These are phyloP conservation scores for Neurospora discreta DNA, from an alignment of 495 filamentous ascomycete species.

Conservation along the genomic window DNA sequence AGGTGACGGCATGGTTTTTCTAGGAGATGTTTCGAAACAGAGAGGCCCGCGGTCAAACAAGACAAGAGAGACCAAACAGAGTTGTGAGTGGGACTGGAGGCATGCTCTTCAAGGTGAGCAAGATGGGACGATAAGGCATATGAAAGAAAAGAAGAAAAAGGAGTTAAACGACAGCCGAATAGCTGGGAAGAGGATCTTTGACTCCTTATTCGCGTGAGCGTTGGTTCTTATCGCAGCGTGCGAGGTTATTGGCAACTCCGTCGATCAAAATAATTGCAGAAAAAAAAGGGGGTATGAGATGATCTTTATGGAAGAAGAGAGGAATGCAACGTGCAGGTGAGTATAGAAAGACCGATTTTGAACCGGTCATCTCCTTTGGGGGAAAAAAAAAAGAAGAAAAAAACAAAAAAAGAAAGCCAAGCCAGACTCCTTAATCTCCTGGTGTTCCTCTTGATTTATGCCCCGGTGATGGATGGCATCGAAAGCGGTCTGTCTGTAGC, in stretches of 20 bases:
- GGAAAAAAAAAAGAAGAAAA: too few relatives aligned
- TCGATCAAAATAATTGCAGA: slow-evolving; percentile 5
- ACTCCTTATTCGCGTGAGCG: slow-evolving; percentile 29
- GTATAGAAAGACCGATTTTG: neutral
- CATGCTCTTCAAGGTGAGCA: neutral
- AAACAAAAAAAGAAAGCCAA: neutral
- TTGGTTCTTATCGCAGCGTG: slow-evolving; percentile 21
- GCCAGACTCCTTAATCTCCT: neutral
- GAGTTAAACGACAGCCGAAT: neutral
- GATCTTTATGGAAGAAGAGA: slow-evolving; percentile 1
- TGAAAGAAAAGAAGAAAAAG: slow-evolving; percentile 8
- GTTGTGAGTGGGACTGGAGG: neutral
- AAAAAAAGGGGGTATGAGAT: slow-evolving; percentile 15
- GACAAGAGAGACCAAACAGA: slow-evolving; percentile 7
- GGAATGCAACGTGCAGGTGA: slow-evolving; percentile 8
- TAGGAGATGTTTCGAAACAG: slow-evolving; percentile 2
- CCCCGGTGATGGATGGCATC: neutral
- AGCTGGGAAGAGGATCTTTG: neutral
- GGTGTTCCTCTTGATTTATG: neutral
- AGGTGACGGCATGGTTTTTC: slow-evolving; percentile 2
- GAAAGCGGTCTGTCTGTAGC: neutral
- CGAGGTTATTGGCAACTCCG: slow-evolving; percentile 8
- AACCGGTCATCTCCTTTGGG: neutral
- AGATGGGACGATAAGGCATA: slow-evolving; percentile 6
- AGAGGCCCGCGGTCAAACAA: slow-evolving; percentile 2